These are phyloP conservation scores for Helotiales sp. DNA, from an alignment of 2,329 filamentous ascomycete genomes.

Conservation along the genomic window DNA sequence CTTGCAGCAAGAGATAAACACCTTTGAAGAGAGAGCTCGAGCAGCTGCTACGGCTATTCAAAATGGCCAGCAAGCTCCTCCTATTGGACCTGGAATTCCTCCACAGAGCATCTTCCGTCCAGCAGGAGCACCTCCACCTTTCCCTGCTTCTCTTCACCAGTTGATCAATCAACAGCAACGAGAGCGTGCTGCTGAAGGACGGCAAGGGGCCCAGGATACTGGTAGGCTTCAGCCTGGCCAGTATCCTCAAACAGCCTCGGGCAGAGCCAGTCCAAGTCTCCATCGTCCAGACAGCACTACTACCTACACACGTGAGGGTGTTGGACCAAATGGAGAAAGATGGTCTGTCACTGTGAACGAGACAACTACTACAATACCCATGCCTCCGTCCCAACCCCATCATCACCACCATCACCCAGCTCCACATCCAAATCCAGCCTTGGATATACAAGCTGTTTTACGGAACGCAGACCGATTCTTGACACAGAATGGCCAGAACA, in stretches of 20 bases:
- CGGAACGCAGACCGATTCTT: constrained; percentile 36
- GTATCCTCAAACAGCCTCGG: constrained; percentile 35
- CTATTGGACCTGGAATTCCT: constrained; percentile 13
- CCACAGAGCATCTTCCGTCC: constrained; percentile 27
- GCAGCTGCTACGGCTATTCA: constrained; percentile 15
- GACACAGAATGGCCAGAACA: constrained; percentile 30
- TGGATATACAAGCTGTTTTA: constrained; percentile 38
- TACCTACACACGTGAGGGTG: constrained; percentile 54
- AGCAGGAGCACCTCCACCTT: constrained; percentile 24
- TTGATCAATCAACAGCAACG: constrained; percentile 39
- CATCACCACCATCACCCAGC: constrained; percentile 21
- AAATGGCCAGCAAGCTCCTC: constrained; percentile 20
- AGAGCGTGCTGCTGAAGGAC: constrained; percentile 35
- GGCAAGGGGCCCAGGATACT: constrained; percentile 33
- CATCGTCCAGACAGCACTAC: constrained; percentile 46
- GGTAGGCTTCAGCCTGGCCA: constrained; percentile 28
- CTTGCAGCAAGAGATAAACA: constrained; percentile 46
- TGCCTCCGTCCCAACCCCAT: constrained; percentile 28
- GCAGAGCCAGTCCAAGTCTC: constrained; percentile 39
- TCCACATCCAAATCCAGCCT: constrained; percentile 27
- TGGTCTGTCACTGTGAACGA: constrained; percentile 59
- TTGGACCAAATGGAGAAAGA: constrained; percentile 56
- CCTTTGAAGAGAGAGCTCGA: constrained; percentile 32
- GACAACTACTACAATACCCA: constrained; percentile 41
- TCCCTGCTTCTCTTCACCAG: constrained; percentile 30